Percentiles rank a stretch among this genome's conserved stretches.
Conservation (phyloP, 202 grass and related monocot genomes). For the Setaria viridis region DNA sequence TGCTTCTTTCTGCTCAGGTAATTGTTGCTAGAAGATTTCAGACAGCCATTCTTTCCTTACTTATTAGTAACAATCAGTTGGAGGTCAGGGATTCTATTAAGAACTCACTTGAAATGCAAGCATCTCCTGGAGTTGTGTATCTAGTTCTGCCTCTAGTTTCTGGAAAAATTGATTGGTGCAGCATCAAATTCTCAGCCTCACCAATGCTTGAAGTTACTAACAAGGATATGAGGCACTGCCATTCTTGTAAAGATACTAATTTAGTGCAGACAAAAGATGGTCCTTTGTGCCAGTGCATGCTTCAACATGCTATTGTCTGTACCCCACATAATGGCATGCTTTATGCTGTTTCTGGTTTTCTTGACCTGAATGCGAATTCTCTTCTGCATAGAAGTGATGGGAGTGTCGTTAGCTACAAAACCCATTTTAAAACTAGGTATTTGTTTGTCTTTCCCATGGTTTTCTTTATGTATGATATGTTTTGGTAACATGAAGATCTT, state of each 20-base stretch:
- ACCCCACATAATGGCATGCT: conserved; percentile 62
- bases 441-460: conserved; percentile 16
- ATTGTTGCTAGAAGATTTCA: conserved; percentile 66
- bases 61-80: conserved; percentile 54
- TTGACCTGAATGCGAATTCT: conserved; percentile 63
- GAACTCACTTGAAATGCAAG: conserved; percentile 47
- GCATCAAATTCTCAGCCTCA: conserved; percentile 49
- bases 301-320: conserved; percentile 63
- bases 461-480: not conserved
- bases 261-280: conserved; percentile 70
- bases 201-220: conserved; percentile 35
- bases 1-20: conserved; percentile 50
- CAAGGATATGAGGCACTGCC: conserved; percentile 40
- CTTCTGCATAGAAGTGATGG: conserved; percentile 48
- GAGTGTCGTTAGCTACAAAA: conserved; percentile 60
- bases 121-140: conserved; percentile 63
- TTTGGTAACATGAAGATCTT: not conserved
- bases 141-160: conserved; percentile 71
- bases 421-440: conserved; percentile 67
- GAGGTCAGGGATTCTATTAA: conserved; percentile 32
- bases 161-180: conserved; percentile 81
- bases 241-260: conserved; percentile 48
- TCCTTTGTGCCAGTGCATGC: conserved; percentile 49
- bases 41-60: conserved; percentile 62
- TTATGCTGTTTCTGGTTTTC: conserved; percentile 67